A percentile compares a stretch with the other conserved stretches of the same genome.
Conservation (phyloP, 2,329 filamentous ascomycete species). For the Sporothrix humicola region DNA sequence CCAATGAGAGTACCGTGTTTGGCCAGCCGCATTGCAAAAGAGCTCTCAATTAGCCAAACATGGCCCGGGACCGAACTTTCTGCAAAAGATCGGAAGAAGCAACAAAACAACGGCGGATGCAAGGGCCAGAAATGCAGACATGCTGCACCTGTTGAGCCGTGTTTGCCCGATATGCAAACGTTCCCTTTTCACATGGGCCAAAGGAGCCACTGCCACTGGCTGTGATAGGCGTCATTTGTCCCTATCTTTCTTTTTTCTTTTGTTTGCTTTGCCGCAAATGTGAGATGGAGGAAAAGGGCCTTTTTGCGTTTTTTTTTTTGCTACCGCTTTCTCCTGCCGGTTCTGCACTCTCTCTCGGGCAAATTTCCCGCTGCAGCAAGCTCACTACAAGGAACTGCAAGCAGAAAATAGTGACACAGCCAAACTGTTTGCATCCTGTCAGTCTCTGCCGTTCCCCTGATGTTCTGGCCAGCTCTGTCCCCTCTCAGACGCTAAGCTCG, state of each 20-base stretch:
- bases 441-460: not conserved
- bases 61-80: not conserved
- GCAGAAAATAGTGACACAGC: not conserved
- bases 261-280: not conserved
- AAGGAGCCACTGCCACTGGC: slow-evolving; percentile 31
- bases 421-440: too few relatives aligned
- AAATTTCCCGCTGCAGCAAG: not conserved
- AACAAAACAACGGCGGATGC: slow-evolving; percentile 1
- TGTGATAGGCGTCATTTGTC: slow-evolving; percentile 6
- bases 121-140: not conserved
- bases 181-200: slow-evolving; percentile 30
- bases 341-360: not conserved
- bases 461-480: not conserved
- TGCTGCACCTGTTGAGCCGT: slow-evolving; percentile 16
- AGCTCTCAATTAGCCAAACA: slow-evolving; percentile 10
- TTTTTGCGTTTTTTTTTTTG: not conserved
- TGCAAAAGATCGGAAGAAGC: not conserved
- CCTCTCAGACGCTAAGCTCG: not conserved
- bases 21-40: not conserved
- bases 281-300: slow-evolving; percentile 7
- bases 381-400: not conserved
- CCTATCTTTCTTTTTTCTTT: not conserved
- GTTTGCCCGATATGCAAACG: slow-evolving; percentile 20
- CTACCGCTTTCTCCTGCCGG: not conserved
- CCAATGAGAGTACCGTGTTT: not conserved